A percentile compares a stretch with the other conserved stretches of the same genome.
Evolutionary conservation across 306 rosid species (phyloP).

Genomic region (Canavalia gladiata): DNA sequence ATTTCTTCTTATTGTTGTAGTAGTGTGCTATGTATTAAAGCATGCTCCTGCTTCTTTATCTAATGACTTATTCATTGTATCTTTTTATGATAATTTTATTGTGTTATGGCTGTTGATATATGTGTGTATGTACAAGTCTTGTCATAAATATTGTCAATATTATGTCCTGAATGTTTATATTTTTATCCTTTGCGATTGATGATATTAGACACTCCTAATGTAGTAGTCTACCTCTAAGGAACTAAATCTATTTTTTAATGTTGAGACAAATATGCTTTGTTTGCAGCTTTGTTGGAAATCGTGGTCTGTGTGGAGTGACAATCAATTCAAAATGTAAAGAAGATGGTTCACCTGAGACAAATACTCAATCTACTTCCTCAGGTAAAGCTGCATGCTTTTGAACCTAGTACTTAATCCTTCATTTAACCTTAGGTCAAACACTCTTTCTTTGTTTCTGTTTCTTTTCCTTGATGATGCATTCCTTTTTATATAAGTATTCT

Average conservation of each 20-base stretch:
- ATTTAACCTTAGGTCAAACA: slow-evolving; percentile 23
- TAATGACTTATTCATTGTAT: slow-evolving; percentile 4
- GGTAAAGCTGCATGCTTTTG: slow-evolving; percentile 56
- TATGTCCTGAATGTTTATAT: slow-evolving; percentile 11
- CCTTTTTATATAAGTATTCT: background rate
- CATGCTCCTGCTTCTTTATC: slow-evolving; percentile 13
- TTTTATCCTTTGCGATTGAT: slow-evolving; percentile 35
- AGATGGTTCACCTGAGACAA: slow-evolving; percentile 62
- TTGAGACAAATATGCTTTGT: slow-evolving; percentile 45
- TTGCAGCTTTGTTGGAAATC: slow-evolving; percentile 90
- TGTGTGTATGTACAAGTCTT: slow-evolving; percentile 21
- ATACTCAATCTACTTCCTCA: slow-evolving; percentile 55
- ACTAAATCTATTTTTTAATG: slow-evolving; percentile 24
- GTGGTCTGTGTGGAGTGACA: slow-evolving; percentile 90
- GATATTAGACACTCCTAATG: slow-evolving; percentile 33
- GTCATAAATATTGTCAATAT: slow-evolving; percentile 10
- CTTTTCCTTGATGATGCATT: slow-evolving; percentile 13
- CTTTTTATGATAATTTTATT: slow-evolving; percentile 2
- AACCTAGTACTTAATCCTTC: slow-evolving; percentile 39
- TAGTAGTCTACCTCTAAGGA: slow-evolving; percentile 11
- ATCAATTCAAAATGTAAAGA: slow-evolving; percentile 71
- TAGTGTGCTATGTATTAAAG: background rate
- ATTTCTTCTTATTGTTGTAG: background rate
- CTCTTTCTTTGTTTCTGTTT: background rate
- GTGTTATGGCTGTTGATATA: slow-evolving; percentile 19